These are phyloP conservation scores for Seiridium cupressi DNA, from an alignment of 2,329 filamentous ascomycete species.

Conservation along the genomic window DNA sequence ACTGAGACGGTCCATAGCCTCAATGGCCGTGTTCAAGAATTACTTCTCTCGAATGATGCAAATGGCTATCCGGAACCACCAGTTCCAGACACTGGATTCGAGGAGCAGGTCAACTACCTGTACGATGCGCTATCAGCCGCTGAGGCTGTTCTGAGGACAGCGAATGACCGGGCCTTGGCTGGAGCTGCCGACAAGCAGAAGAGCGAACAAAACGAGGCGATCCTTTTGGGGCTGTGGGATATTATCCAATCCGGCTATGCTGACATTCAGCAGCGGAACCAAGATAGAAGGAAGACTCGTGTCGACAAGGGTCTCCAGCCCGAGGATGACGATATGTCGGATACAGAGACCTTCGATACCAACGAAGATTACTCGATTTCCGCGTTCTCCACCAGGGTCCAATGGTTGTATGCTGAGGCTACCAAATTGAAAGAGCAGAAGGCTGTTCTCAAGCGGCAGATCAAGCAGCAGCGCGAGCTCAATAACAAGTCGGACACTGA, in stretches of 20 bases:
- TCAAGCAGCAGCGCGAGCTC: conserved; percentile 91
- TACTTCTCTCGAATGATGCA: conserved; percentile 48
- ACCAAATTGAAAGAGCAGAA: conserved; percentile 83
- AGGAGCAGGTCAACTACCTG: conserved; percentile 68
- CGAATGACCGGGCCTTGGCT: conserved; percentile 27
- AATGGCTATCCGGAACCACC: conserved; percentile 57
- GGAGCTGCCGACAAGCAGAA: conserved; percentile 35
- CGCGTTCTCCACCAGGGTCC: conserved; percentile 76
- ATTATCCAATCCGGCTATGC: conserved; percentile 55
- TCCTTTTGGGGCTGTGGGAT: conserved; percentile 56
- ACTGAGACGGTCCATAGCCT: conserved; percentile 58
- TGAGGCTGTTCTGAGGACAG: conserved; percentile 40
- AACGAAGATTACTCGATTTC: conserved; percentile 68
- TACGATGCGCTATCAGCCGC: conserved; percentile 56
- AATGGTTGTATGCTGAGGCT: conserved; percentile 75
- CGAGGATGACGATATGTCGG: conserved; percentile 61
- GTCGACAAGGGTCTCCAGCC: conserved; percentile 56
- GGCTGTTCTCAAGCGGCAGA: conserved; percentile 82
- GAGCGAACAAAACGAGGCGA: conserved; percentile 53
- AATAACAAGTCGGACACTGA: conserved; percentile 82
- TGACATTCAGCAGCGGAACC: conserved; percentile 52
- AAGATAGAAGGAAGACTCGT: conserved; percentile 50
- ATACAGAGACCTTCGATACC: conserved; percentile 57
- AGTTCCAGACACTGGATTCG: conserved; percentile 52
- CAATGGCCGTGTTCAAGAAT: conserved; percentile 61